Evolutionary conservation across 768 basidiomycete species (phyloP).

Genomic region (Suillus placidus): DNA sequence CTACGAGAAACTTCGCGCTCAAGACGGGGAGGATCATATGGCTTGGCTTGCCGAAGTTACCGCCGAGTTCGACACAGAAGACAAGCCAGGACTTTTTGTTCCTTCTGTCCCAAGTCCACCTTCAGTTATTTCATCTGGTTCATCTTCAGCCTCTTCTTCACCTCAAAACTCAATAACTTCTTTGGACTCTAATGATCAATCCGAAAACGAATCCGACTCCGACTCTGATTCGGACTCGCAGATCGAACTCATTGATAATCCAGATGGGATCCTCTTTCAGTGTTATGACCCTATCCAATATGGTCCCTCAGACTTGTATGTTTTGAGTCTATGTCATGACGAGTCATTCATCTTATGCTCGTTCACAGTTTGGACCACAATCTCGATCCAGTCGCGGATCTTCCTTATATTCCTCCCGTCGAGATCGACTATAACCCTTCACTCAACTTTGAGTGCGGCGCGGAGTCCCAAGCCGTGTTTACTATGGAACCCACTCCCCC

Average conservation of each 20-base stretch:
- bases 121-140: constrained; percentile 32
- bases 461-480: background rate
- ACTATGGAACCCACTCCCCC: constrained; percentile 4
- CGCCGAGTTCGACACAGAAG: constrained; percentile 37
- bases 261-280: constrained; percentile 3
- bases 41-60: constrained; percentile 29
- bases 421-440: constrained; percentile 12
- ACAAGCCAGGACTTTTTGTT: constrained; percentile 31
- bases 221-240: constrained; percentile 36
- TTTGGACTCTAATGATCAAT: constrained; percentile 16
- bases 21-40: constrained; percentile 38
- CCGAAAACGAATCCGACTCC: constrained; percentile 25
- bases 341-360: constrained; percentile 18
- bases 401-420: constrained; percentile 18
- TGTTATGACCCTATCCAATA: constrained; percentile 6
- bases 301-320: constrained; percentile 30
- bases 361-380: constrained; percentile 22
- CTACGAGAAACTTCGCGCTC: constrained; percentile 37
- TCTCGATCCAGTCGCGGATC: constrained; percentile 8
- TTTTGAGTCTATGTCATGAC: constrained; percentile 4
- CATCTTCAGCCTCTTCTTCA: constrained; percentile 29
- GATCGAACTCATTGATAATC: constrained; percentile 21
- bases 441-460: constrained; percentile 3
- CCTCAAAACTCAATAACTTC: constrained; percentile 12
- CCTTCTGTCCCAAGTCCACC: constrained; percentile 23